Conservation (phyloP, 257 asterid species). For the Nicotiana noctiflora region DNA sequence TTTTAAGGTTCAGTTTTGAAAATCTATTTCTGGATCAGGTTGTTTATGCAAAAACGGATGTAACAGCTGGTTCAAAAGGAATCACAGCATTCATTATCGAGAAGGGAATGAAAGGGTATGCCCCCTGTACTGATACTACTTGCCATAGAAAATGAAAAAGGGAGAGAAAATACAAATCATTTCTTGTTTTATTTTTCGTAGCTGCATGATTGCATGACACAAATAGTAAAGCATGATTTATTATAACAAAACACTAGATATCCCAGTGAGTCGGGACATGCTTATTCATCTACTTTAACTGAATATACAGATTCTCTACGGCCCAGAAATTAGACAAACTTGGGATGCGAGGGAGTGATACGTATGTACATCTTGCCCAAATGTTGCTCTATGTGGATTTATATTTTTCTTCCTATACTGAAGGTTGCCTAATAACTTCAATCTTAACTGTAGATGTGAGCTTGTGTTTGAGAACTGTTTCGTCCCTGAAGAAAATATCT, state of each 20-base stretch:
- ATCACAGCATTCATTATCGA: conserved; percentile 93
- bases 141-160: neutral
- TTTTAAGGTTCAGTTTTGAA: neutral
- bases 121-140: conserved; percentile 20
- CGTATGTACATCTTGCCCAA: conserved; percentile 46
- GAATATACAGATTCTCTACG: conserved; percentile 77
- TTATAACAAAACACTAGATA: neutral
- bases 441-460: conserved; percentile 69
- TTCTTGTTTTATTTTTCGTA: neutral
- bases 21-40: conserved; percentile 49
- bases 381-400: conserved; percentile 8
- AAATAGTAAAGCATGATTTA: neutral
- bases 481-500: conserved; percentile 78
- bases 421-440: conserved; percentile 13
- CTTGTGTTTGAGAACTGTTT: conserved; percentile 96
- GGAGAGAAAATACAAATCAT: neutral
- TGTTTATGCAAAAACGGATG: conserved; percentile 90
- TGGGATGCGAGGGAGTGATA: conserved; percentile 99
- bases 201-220: neutral
- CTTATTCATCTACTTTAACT: neutral
- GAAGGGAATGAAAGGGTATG: conserved; percentile 96
- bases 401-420: neutral
- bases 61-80: conserved; percentile 78
- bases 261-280: neutral
- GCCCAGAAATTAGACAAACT: conserved; percentile 98